Percentiles rank a stretch among this genome's conserved stretches.
Evolutionary conservation across 352 stramenopile genomes (phyloP).

Genomic region (Thraustochytrium sp.): DNA sequence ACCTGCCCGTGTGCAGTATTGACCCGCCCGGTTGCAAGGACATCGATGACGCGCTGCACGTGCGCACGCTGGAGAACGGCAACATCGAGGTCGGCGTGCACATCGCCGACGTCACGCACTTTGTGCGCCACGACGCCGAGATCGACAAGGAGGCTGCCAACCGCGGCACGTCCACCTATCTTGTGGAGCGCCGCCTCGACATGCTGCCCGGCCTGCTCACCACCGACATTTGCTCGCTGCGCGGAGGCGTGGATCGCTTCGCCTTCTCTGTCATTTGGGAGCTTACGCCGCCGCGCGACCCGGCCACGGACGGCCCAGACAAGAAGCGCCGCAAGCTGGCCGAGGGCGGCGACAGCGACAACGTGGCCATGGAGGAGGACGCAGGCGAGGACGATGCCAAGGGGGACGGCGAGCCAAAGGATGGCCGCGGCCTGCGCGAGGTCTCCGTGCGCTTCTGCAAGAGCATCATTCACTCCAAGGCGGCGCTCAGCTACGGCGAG

Average conservation of each 20-base stretch:
- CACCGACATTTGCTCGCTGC: conserved; percentile 93
- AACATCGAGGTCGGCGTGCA: conserved; percentile 86
- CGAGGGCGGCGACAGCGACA: not conserved
- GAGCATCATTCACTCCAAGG: conserved; percentile 92
- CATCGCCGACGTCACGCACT: conserved; percentile 98
- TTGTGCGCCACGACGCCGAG: conserved; percentile 82
- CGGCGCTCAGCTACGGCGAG: conserved; percentile 92
- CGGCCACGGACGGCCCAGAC: not conserved
- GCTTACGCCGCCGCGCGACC: conserved; percentile 58
- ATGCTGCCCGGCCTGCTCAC: conserved; percentile 96
- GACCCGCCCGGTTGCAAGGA: conserved; percentile 86
- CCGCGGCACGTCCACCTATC: conserved; percentile 56
- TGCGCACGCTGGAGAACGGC: conserved; percentile 44
- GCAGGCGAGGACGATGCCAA: too few relatives aligned
- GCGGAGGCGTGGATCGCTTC: conserved; percentile 70
- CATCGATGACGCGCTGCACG: conserved; percentile 98
- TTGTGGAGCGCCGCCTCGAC: conserved; percentile 83
- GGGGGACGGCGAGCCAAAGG: conserved; percentile 60
- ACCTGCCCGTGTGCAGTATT: conserved; percentile 81
- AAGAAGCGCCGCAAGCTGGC: conserved; percentile 13
- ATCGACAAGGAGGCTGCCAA: conserved; percentile 88
- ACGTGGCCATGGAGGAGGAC: too few relatives aligned
- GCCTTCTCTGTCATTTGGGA: conserved; percentile 75
- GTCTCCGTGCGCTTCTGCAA: conserved; percentile 93
- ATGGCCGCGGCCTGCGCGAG: conserved; percentile 67